Evolutionary conservation across 75 land plant species (phyloP), one percentile per base, ranked within the genome.

Genomic region (Sequoia sempervirens): DNA sequence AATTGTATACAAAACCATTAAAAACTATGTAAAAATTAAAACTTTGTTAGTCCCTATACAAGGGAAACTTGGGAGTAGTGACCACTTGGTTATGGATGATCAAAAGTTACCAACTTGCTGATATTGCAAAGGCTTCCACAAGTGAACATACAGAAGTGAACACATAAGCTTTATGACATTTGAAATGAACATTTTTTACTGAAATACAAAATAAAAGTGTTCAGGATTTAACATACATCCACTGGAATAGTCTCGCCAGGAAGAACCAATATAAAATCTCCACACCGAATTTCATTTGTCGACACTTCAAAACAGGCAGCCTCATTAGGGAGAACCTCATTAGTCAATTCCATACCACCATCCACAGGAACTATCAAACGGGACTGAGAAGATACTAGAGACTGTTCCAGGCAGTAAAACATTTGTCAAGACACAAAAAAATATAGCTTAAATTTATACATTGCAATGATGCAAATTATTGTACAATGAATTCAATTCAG

Each of bases 161-260:
- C n/a, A n/a, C n/a, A n/a, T n/a, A n/a, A 78, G 80, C 50, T 9
- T 45, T 41, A 7, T 78, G 79, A 43, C 28, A 18, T 26, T 45
- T 43, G 30, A 45, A 78, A 78, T 0, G 28, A 45, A 78, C n/a
- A 78, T 41, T 45, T 78, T 43, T 26, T 43, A 26, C 4, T n/a
- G 40, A 7, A 76, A 78, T 78, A 45, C 30, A 78, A 45, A 41
- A 45, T 46, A 11, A 26, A 11, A 45, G 2, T 78, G 14, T 20
- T n/a, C 26, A 41, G 82, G 32, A 82, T 47, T 52, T 28, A 76
- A 87, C 97, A 75, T 91, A 95, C 99, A 91, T 97, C 99, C 13
- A 97, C 92, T 86, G 99, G 98, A 79, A 97, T 91, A 15, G 95
- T 93, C 84, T 97, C 99, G 10, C 99, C 99, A 46, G 98, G 98